These are phyloP conservation scores for Aureobasidium sp. DNA, from an alignment of 2,329 filamentous ascomycete genomes.

Conservation along the genomic window DNA sequence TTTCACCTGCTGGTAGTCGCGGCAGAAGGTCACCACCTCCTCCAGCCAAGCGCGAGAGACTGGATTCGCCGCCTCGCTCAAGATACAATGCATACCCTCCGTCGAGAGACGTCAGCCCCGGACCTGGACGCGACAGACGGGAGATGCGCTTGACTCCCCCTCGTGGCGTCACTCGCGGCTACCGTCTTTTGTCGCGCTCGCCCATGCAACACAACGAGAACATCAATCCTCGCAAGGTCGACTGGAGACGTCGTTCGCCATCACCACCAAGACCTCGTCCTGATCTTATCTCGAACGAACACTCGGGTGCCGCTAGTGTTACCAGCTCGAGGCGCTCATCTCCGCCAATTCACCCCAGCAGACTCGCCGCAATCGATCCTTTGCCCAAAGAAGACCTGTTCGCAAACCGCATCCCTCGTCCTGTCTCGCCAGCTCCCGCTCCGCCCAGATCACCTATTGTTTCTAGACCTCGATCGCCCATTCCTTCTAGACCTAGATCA, in stretches of 20 bases:
- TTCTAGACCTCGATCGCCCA: background rate
- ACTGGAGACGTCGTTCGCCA: conserved; percentile 46
- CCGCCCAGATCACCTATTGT: conserved; percentile 1
- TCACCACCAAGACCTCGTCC: conserved; percentile 34
- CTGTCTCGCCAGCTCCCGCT: conserved; percentile 17
- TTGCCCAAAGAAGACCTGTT: conserved; percentile 15
- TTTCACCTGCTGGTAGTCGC: conserved; percentile 39
- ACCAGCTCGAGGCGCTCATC: conserved; percentile 54
- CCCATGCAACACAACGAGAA: conserved; percentile 44
- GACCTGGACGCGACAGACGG: conserved; percentile 28
- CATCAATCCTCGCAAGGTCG: conserved; percentile 38
- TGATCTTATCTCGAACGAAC: conserved; percentile 34
- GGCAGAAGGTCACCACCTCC: conserved; percentile 33
- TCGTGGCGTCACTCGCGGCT: conserved; percentile 26
- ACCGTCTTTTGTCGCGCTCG: conserved; percentile 45
- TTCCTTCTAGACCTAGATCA: conserved; percentile 1
- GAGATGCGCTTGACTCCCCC: conserved; percentile 27
- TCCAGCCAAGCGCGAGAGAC: conserved; percentile 30
- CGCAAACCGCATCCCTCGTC: conserved; percentile 20
- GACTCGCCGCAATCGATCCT: conserved; percentile 31
- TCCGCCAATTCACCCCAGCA: conserved; percentile 49
- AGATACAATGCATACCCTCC: conserved; percentile 40
- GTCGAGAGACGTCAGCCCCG: conserved; percentile 16
- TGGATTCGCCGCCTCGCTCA: conserved; percentile 31
- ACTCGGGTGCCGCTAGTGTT: conserved; percentile 46